These are phyloP conservation scores for Solanum sejunctum DNA, from an alignment of 257 asterid species.

Conservation along the genomic window DNA sequence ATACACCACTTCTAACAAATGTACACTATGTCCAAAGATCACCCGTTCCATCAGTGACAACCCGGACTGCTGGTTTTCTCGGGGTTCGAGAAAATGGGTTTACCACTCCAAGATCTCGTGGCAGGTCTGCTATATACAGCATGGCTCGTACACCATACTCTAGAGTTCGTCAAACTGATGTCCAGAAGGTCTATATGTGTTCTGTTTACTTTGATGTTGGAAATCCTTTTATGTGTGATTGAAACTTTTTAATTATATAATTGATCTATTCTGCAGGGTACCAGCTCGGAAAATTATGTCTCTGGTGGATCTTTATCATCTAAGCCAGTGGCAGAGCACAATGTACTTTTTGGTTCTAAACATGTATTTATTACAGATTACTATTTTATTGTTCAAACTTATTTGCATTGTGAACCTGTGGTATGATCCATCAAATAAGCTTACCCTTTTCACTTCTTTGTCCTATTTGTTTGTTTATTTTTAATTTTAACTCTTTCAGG, in stretches of 20 bases:
- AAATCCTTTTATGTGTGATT: neutral
- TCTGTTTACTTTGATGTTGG: neutral
- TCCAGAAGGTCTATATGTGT: conserved; percentile 31
- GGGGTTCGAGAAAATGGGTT: conserved; percentile 50
- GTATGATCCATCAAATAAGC: neutral
- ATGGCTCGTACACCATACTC: conserved; percentile 95
- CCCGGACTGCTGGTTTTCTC: conserved; percentile 7
- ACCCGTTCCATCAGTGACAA: conserved; percentile 19
- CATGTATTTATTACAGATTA: conserved; percentile 19
- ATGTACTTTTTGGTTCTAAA: conserved; percentile 24
- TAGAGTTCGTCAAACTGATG: conserved; percentile 39
- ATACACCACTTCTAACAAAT: conserved; percentile 20
- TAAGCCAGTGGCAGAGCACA: conserved; percentile 18
- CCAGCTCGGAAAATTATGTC: conserved; percentile 21
- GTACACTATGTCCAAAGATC: conserved; percentile 32
- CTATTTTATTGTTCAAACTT: neutral
- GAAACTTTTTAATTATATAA: neutral
- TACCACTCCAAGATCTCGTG: conserved; percentile 60
- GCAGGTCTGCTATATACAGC: conserved; percentile 78
- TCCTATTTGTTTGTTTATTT: neutral
- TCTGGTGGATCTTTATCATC: conserved; percentile 32
- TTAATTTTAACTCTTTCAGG: conserved; percentile 22
- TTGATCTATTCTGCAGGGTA: conserved; percentile 37
- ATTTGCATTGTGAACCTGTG: neutral
- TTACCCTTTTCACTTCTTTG: neutral